Evolutionary conservation across 805 yeast genomes (phyloP), one percentile per base, ranked within the genome.

Genomic region (Pichia phayaonensis): DNA sequence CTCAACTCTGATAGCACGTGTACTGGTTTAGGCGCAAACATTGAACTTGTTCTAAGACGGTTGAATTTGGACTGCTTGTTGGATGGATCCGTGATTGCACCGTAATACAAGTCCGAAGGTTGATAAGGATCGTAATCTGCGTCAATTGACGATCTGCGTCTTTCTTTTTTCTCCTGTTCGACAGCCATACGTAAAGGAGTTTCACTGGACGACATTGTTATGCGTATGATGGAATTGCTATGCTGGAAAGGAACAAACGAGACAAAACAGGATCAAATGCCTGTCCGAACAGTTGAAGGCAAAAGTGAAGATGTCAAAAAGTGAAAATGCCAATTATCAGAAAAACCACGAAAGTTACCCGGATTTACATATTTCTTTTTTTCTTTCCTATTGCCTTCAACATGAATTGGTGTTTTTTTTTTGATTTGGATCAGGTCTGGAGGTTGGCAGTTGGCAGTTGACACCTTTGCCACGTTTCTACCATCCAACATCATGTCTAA

Each of bases 91-190:
- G 80, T 79, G 31, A 63, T 63, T 1, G 85, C 81, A 5, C 87
- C 86, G 64, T 86, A 85, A 63, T 86, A 86, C 24, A 75, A 70
- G 45, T 84, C 90, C 0, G 92, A 77, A n/a, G 70, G 66, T 18
- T 84, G 83, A 55, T 72, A 83, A 0, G 94, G 94, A 61, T 84
- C 83, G n/a, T 34, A n/a, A 34, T 34, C 38, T 42, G 74, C 57
- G n/a, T 75, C 78, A 34, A 76, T 81, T 4, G 82, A 75, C 3
- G 77, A 71, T 26, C 53, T 55, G 23, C 68, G 61, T 41, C 61
- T 52, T 18, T 44, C 26, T 11, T 15, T 11, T 29, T 12, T 41
- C 27, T 24, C 29, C 16, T 39, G 23, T 46, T 46, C 38, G 20
- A 34, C 3, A 7, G 38, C 38, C 38, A 8, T 16, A 16, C 20